Evolutionary conservation across 1,284 basidiomycete genomes (phyloP), one percentile per base, ranked within the genome.

Genomic region (Ceratobasidium sp.): DNA sequence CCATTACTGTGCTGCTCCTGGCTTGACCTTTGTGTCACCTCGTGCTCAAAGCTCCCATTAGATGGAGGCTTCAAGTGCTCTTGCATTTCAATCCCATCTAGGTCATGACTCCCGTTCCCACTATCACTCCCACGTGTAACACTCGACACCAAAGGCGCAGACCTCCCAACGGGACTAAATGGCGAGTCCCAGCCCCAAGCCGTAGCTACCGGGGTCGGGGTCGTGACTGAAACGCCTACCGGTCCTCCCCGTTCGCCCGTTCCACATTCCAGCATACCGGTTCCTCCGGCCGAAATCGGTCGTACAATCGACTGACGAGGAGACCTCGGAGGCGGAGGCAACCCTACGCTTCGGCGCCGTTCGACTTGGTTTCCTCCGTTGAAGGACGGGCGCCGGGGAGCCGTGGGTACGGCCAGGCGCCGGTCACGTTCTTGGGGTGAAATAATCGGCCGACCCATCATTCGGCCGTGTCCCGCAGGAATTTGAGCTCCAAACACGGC

Each of bases 401-500:
- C 25, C 9, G n/a, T 19, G n/a, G 43, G 57, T 19, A 65, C 57
- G 32, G 57, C 69, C 15, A 73, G 37, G 19, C 57, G 44, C 32
- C 57, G 56, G 6, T 62, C 57, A 15, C 69, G 69, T 62, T 73
- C 69, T 32, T 73, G 57, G n/a, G 40, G 56, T 17, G 57, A 49
- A 17, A 73, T 73, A 62, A 73, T 73, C 44, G 69, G 69, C 15
- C 25, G 43, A n/a, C 69, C 69, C 37, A 71, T 56, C 32, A 22
- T 69, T 15, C 67, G 34, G 3, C 51, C 54, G 6, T n/a, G 44
- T 5, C 8, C 22, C 19, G 49, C n/a, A n/a, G 68, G 68, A 5
- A 73, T 57, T 37, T 73, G 69, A 37, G 69, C 69, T 19, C 69
- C 69, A 40, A 73, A 73, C 57, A 73, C n/a, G 57, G 69, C 69